A percentile compares a stretch with the other conserved stretches of the same genome.
phyloP scores from a whole-genome alignment of 352 stramenopile species.

The Phytophthora crassamura region DNA sequence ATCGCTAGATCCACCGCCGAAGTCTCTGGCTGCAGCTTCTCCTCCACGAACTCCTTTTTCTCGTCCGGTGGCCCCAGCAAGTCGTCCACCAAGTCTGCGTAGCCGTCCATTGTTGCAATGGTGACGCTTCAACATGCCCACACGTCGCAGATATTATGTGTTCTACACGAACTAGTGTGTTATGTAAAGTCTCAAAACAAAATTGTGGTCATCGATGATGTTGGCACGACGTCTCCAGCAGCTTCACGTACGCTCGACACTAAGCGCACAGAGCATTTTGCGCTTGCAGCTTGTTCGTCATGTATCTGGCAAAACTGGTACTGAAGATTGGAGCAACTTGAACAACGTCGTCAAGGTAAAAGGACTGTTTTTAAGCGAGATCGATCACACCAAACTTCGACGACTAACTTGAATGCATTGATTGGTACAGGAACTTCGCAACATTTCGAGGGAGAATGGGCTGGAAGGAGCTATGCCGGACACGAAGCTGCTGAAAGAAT shows the following conservation, averaged over 20 bases:
- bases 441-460: conserved; percentile 59
- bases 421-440: conserved; percentile 57
- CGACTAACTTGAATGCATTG: too few relatives aligned
- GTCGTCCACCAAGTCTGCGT: conserved; percentile 54
- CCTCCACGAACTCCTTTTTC: background rate
- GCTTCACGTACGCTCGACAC: conserved; percentile 6
- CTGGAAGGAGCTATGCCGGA: conserved; percentile 55
- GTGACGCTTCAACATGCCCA: conserved; percentile 23
- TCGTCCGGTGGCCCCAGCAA: conserved; percentile 35
- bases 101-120: conserved; percentile 32
- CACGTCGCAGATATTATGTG: conserved; percentile 39
- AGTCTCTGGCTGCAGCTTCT: background rate
- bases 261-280: background rate
- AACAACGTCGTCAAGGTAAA: conserved; percentile 70
- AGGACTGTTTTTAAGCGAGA: conserved; percentile 2
- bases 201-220: conserved; percentile 25
- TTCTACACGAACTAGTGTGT: conserved; percentile 12
- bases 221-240: conserved; percentile 28
- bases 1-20: conserved; percentile 41
- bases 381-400: too few relatives aligned
- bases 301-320: conserved; percentile 17
- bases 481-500: conserved; percentile 74
- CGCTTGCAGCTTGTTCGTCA: background rate
- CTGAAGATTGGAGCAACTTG: conserved; percentile 63
- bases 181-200: conserved; percentile 1